These are phyloP conservation scores for Paraphoma sp. DNA, from an alignment of 2,329 filamentous ascomycete species.

Conservation along the genomic window DNA sequence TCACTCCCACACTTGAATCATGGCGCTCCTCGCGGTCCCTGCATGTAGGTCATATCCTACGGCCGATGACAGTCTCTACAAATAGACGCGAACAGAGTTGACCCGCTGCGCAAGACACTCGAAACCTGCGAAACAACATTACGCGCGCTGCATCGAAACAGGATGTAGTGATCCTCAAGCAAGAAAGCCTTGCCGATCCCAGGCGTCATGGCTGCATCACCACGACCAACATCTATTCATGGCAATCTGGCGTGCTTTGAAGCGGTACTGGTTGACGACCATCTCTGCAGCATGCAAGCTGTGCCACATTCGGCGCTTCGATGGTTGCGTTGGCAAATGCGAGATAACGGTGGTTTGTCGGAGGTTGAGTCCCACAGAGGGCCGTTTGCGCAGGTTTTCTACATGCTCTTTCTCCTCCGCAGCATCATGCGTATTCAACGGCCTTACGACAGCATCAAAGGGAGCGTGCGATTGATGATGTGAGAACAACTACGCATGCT, in stretches of 20 bases:
- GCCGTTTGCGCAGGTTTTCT: conserved; percentile 1
- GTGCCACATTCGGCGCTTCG: conserved; percentile 31
- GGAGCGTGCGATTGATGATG: too few relatives aligned
- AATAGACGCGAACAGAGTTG: too few relatives aligned
- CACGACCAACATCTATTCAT: conserved; percentile 7
- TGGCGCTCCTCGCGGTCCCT: neutral
- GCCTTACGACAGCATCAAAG: too few relatives aligned
- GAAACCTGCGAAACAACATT: neutral
- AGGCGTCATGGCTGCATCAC: conserved; percentile 20
- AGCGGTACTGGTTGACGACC: conserved; percentile 6
- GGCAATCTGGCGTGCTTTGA: conserved; percentile 6
- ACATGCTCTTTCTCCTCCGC: neutral
- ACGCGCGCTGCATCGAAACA: conserved; percentile 6
- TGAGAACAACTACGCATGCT: neutral
- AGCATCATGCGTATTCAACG: neutral
- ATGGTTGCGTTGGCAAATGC: conserved; percentile 13
- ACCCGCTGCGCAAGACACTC: neutral
- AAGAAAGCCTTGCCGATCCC: conserved; percentile 1
- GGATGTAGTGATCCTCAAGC: neutral
- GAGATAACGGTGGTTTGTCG: neutral
- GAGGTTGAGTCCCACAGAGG: conserved; percentile 6
- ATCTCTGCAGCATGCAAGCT: conserved; percentile 12
- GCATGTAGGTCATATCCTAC: neutral
- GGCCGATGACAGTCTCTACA: too few relatives aligned
- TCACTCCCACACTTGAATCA: neutral